A percentile compares a stretch with the other conserved stretches of the same genome.
These are phyloP conservation scores for Protomyces inouyei DNA, from an alignment of 1,139 yeast species.

Conservation along the genomic window DNA sequence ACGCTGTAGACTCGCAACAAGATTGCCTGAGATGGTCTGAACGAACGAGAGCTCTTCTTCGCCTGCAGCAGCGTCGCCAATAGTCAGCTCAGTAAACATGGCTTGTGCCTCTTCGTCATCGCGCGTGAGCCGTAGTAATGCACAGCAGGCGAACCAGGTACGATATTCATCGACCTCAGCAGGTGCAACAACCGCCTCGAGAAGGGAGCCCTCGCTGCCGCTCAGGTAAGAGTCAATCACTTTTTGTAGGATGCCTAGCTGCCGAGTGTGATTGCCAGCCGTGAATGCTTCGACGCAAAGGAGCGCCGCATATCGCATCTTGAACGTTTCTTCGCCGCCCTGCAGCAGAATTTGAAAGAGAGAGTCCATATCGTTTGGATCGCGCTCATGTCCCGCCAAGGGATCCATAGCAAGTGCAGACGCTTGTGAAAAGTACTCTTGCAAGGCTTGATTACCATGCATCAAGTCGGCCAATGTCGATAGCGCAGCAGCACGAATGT, in stretches of 20 bases:
- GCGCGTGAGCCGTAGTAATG: conserved; percentile 59
- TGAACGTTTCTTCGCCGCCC: conserved; percentile 17
- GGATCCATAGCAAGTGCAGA: conserved; percentile 10
- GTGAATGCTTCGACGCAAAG: conserved; percentile 44
- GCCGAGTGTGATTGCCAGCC: conserved; percentile 58
- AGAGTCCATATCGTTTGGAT: conserved; percentile 6
- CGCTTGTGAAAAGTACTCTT: conserved; percentile 18
- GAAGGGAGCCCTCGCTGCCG: conserved; percentile 25
- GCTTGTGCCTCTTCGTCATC: conserved; percentile 51
- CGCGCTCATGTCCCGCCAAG: neutral
- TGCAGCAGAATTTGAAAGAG: conserved; percentile 13
- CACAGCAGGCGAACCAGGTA: conserved; percentile 75
- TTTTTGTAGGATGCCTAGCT: conserved; percentile 54
- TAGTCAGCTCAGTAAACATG: conserved; percentile 51
- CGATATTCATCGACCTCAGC: conserved; percentile 71
- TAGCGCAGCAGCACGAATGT: conserved; percentile 21
- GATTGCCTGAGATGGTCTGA: conserved; percentile 72
- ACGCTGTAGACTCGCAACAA: conserved; percentile 54
- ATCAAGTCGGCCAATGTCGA: conserved; percentile 19
- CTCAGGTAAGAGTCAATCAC: conserved; percentile 51
- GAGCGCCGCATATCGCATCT: conserved; percentile 23
- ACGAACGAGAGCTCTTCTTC: conserved; percentile 72
- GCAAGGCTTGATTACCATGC: neutral
- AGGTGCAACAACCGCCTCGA: conserved; percentile 38
- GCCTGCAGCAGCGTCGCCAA: conserved; percentile 60